Conservation (phyloP, 176 grass and related monocot species). For the Panicum miliaceum region DNA sequence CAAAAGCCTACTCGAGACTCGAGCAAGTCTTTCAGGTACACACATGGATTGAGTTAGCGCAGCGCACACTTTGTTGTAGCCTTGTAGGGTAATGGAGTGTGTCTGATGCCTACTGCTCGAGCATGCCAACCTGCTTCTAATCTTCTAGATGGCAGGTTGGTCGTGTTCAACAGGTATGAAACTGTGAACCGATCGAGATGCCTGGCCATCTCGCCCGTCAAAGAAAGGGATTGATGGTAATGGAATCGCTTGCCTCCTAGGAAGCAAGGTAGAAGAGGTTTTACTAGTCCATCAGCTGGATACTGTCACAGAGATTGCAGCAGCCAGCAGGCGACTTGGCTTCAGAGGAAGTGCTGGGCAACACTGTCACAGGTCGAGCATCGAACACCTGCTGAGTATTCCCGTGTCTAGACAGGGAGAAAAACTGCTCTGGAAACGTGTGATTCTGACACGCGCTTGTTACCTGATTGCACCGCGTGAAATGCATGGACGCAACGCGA, state of each 20-base stretch:
- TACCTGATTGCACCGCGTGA: neutral
- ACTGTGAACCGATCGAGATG: constrained; percentile 42
- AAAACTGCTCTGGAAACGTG: neutral
- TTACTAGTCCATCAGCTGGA: neutral
- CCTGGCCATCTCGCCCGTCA: neutral
- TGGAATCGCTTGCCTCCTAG: constrained; percentile 8
- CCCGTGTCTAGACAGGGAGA: neutral
- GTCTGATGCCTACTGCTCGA: neutral
- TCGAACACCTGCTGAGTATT: neutral
- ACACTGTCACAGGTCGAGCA: neutral
- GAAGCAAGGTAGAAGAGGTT: neutral
- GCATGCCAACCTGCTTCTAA: neutral
- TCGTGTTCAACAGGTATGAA: constrained; percentile 49
- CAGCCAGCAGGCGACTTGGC: neutral
- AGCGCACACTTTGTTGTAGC: neutral
- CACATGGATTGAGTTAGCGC: neutral
- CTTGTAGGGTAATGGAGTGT: neutral
- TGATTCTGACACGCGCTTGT: neutral
- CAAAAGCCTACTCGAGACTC: neutral
- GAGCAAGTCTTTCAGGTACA: neutral
- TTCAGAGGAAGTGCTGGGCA: neutral
- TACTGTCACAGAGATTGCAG: constrained; percentile 7
- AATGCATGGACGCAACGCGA: neutral
- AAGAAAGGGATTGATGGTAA: constrained; percentile 30
- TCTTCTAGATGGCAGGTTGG: constrained; percentile 28